Conservation (phyloP, 1,139 yeast genomes). For the Suhomyces ambrosiae region DNA sequence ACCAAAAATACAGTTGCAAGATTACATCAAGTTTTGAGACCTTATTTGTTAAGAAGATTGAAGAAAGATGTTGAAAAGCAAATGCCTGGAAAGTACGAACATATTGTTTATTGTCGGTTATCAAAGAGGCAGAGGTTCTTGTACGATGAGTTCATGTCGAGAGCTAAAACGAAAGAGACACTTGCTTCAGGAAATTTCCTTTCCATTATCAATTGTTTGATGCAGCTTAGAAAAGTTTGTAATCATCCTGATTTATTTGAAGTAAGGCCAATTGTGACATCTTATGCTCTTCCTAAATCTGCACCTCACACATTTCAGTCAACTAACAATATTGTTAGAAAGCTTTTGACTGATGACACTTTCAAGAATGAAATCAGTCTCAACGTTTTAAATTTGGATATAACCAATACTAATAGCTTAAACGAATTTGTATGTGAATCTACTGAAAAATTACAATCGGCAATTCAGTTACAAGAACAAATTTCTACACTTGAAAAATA, state of each 20-base stretch:
- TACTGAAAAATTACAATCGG: slow-evolving; percentile 49
- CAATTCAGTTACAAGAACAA: slow-evolving; percentile 46
- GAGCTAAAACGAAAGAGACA: slow-evolving; percentile 94
- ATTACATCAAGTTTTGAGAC: slow-evolving; percentile 90
- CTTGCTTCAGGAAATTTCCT: slow-evolving; percentile 92
- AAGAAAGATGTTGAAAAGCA: slow-evolving; percentile 98
- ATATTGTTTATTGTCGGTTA: slow-evolving; percentile 85
- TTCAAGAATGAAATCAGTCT: slow-evolving; percentile 45
- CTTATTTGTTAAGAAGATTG: slow-evolving; percentile 85
- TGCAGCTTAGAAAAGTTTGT: slow-evolving; percentile 97
- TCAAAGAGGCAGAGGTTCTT: slow-evolving; percentile 90
- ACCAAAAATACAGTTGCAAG: slow-evolving; percentile 84
- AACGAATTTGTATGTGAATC: slow-evolving; percentile 54
- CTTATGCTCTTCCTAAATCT: slow-evolving; percentile 72
- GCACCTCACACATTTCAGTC: slow-evolving; percentile 55
- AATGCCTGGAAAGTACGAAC: slow-evolving; percentile 98
- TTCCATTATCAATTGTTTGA: slow-evolving; percentile 93
- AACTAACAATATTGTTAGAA: slow-evolving; percentile 47
- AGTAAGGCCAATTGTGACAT: slow-evolving; percentile 91
- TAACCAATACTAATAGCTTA: slow-evolving; percentile 49
- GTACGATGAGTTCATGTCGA: slow-evolving; percentile 95
- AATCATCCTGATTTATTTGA: slow-evolving; percentile 97
- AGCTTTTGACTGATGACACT: slow-evolving; percentile 31
- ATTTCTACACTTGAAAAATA: slow-evolving; percentile 41
- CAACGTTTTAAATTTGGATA: slow-evolving; percentile 61